Evolutionary conservation across 305 asterid genomes (phyloP).

Genomic region (Solanum aculeatissimum): DNA sequence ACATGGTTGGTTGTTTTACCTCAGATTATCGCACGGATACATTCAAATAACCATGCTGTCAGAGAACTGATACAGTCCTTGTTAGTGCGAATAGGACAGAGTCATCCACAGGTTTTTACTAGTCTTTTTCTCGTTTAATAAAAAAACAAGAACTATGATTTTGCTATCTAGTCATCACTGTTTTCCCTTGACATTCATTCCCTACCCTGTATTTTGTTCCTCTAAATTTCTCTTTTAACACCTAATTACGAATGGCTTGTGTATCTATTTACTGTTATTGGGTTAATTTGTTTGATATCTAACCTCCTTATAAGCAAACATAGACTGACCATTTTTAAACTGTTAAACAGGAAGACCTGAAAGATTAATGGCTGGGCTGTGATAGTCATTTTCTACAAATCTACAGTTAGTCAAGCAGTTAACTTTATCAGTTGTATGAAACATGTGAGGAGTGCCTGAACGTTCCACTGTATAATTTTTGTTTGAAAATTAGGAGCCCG

Average conservation of each 20-base stretch:
- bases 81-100: conserved; percentile 92
- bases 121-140: neutral
- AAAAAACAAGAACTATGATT: neutral
- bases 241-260: neutral
- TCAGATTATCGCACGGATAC: conserved; percentile 98
- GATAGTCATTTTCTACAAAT: neutral
- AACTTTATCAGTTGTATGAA: neutral
- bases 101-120: conserved; percentile 84
- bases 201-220: neutral
- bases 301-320: neutral
- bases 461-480: neutral
- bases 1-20: conserved; percentile 99
- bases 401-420: neutral
- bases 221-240: neutral
- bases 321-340: neutral
- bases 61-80: conserved; percentile 91
- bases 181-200: neutral
- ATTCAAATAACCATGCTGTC: conserved; percentile 87
- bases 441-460: neutral
- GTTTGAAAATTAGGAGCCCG: neutral
- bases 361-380: neutral
- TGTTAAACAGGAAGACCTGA: neutral
- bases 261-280: neutral
- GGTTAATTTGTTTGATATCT: neutral
- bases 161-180: neutral